Conservation (phyloP, 352 stramenopile species). For the Phytophthora colocasiae region DNA sequence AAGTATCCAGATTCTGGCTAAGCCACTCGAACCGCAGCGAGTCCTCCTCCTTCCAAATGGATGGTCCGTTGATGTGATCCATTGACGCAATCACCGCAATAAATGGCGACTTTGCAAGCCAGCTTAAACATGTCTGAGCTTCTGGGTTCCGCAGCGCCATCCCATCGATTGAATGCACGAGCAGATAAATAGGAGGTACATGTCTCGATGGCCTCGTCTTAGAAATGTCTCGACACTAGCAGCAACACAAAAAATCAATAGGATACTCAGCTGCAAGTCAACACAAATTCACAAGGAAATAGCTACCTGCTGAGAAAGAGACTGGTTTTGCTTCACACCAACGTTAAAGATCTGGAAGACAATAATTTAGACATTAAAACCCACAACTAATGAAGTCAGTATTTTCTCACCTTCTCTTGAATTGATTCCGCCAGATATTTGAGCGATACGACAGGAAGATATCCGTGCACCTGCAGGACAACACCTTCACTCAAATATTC, state of each 20-base stretch:
- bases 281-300: no score
- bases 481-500: slow-evolving; percentile 37
- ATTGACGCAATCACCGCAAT: slow-evolving; percentile 60
- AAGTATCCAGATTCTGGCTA: slow-evolving; percentile 50
- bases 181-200: slow-evolving; percentile 41
- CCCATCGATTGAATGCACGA: slow-evolving; percentile 70
- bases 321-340: slow-evolving; percentile 35
- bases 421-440: slow-evolving; percentile 50
- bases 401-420: slow-evolving; percentile 37
- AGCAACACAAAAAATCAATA: slow-evolving; percentile 2
- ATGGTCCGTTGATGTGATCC: slow-evolving; percentile 62
- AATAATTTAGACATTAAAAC: background rate
- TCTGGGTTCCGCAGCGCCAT: slow-evolving; percentile 49
- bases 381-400: background rate
- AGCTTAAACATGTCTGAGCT: slow-evolving; percentile 59
- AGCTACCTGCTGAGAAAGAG: slow-evolving; percentile 43
- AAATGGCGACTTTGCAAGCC: slow-evolving; percentile 47
- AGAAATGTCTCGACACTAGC: slow-evolving; percentile 43
- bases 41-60: slow-evolving; percentile 66
- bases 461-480: slow-evolving; percentile 65
- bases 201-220: slow-evolving; percentile 19
- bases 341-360: slow-evolving; percentile 30
- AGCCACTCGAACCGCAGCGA: slow-evolving; percentile 63
- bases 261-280: slow-evolving; percentile 2
- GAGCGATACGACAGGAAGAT: slow-evolving; percentile 59